Evolutionary conservation across 805 yeast genomes (phyloP).

Genomic region (Sugiyamaella valdiviana): DNA sequence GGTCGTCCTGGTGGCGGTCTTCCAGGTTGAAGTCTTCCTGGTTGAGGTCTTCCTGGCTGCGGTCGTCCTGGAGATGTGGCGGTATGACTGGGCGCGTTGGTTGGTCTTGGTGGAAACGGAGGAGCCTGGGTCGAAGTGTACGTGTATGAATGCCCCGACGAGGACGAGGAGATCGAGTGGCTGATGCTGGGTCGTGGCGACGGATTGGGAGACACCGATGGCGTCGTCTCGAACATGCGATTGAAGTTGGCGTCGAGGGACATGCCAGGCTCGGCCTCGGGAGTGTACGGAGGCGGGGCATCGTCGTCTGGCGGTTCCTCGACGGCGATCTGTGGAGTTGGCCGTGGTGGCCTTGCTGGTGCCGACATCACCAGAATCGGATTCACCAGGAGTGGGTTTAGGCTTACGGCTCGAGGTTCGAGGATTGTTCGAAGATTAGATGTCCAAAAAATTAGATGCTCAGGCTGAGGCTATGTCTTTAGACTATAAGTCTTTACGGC

Average conservation of each 20-base stretch:
- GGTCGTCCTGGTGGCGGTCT: slow-evolving; percentile 4
- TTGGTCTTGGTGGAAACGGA: slow-evolving; percentile 7
- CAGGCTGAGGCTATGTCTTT: too few species aligned
- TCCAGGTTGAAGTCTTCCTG: neutral
- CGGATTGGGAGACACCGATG: too few species aligned
- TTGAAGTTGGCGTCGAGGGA: slow-evolving; percentile 6
- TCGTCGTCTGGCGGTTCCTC: slow-evolving; percentile 19
- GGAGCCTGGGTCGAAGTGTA: slow-evolving; percentile 15
- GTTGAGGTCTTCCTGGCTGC: slow-evolving; percentile 3
- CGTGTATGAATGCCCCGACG: too few species aligned
- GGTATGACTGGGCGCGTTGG: too few species aligned
- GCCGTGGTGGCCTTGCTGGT: neutral
- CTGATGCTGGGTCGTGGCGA: slow-evolving; percentile 6
- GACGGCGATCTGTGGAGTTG: neutral
- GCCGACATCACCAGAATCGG: too few species aligned
- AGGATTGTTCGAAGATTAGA: too few species aligned
- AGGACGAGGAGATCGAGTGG: neutral
- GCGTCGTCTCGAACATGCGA: too few species aligned
- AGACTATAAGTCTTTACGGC: too few species aligned
- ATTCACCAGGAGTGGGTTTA: too few species aligned
- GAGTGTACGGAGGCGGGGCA: slow-evolving; percentile 20
- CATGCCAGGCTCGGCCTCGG: slow-evolving; percentile 14
- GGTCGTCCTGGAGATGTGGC: too few species aligned
- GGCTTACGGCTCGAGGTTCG: too few species aligned
- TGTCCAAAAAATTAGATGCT: too few species aligned